Evolutionary conservation across 768 basidiomycete species (phyloP), one percentile per base, ranked within the genome.

Genomic region (Boletus barrowsii): DNA sequence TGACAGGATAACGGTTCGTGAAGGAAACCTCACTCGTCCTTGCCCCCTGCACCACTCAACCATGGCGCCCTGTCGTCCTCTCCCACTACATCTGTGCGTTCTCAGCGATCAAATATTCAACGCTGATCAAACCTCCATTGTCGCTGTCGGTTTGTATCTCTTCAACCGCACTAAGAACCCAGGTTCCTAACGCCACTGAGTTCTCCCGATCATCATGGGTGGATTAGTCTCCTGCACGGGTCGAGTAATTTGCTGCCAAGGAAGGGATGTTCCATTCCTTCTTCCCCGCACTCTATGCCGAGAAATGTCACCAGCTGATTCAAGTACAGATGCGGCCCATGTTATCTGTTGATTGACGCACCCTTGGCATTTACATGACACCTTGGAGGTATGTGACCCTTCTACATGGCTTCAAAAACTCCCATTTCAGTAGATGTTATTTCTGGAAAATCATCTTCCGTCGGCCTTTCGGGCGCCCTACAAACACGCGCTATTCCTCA

Each of bases 141-240:
- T 68, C 72, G 1, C 47, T 73, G 17, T 58, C 55, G 7, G 46
- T 69, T 9, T 51, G 7, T 76, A n/a, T 76, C 73, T 2, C 44
- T 63, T 35, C 71, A 75, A 35, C 73, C 74, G 0, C 74, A 76
- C 37, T 74, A 76, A 51, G 75, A 76, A 56, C 69, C 72, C 0
- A 71, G 75, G 33, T 76, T 76, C 47, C 61, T 76, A 22, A 64
- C 43, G 0, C 75, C 75, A 3, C 60, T 76, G n/a, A 29, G 52
- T 75, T 26, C 64, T 71, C 17, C 72, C 68, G 22, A 59, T 66
- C 44, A 62, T 74, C 18, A 50, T 73, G 73, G 70, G 75, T 70
- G 51, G 53, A 69, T 55, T 35, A 30, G 8, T 29, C 9, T 35
- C 20, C 33, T 35, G 22, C 10, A 13, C 39, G 29, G 4, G 15